A percentile compares a stretch with the other conserved stretches of the same genome.
Conservation (phyloP, 2,329 filamentous ascomycete genomes). For the Xylaria sp. region DNA sequence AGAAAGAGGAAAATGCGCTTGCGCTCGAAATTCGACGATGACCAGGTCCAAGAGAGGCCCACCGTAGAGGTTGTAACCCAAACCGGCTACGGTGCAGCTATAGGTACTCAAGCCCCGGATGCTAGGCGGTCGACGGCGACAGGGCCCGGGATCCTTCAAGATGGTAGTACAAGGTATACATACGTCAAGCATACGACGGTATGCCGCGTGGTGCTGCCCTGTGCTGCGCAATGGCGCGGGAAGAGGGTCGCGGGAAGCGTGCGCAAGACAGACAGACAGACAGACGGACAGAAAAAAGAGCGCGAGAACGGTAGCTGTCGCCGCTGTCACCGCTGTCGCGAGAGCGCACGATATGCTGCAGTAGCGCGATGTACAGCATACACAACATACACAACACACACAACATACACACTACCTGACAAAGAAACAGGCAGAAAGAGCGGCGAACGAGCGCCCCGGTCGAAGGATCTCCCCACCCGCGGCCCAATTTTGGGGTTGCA, state of each 20-base stretch:
- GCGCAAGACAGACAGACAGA: too few relatives aligned
- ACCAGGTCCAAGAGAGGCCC: slow-evolving; percentile 28
- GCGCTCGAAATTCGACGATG: slow-evolving; percentile 27
- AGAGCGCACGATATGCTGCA: background rate
- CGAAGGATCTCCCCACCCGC: slow-evolving; percentile 15
- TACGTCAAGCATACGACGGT: background rate
- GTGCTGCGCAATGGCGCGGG: background rate
- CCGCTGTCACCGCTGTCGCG: too few relatives aligned
- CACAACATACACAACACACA: background rate
- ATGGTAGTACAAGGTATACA: background rate
- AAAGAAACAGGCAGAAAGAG: background rate
- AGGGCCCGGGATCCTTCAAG: slow-evolving; percentile 27
- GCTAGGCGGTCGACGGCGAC: slow-evolving; percentile 16
- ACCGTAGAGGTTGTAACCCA: slow-evolving; percentile 30
- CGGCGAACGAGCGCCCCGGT: background rate
- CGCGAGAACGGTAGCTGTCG: background rate
- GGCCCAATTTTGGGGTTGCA: slow-evolving; percentile 30
- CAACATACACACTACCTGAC: background rate
- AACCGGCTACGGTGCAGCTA: slow-evolving; percentile 19
- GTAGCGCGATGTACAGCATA: background rate
- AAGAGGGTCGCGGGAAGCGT: background rate
- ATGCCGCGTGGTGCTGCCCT: too few relatives aligned
- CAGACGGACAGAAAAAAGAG: background rate
- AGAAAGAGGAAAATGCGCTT: slow-evolving; percentile 32
- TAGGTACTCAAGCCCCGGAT: slow-evolving; percentile 10